phyloP scores from a whole-genome alignment of 2,329 filamentous ascomycete species.

The Myotisia sp. region DNA sequence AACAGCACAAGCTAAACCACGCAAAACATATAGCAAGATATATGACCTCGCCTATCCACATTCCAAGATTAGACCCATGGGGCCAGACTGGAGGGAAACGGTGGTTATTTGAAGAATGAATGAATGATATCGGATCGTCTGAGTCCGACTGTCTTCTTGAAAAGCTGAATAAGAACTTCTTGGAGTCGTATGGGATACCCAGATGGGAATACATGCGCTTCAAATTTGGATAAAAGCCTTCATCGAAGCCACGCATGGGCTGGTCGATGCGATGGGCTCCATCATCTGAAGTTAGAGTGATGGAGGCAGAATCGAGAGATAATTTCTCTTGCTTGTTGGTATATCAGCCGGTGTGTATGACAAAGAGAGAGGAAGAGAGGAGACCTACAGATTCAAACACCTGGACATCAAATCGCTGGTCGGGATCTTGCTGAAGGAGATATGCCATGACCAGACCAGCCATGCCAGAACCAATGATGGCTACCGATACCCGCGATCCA shows the following conservation, averaged over 20 bases:
- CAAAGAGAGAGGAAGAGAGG: neutral
- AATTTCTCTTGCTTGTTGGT: slow-evolving; percentile 26
- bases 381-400: slow-evolving; percentile 34
- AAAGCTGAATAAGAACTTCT: slow-evolving; percentile 42
- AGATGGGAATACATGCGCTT: slow-evolving; percentile 44
- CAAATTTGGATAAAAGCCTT: slow-evolving; percentile 42
- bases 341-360: neutral
- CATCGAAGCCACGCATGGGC: slow-evolving; percentile 39
- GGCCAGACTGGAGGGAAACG: slow-evolving; percentile 33
- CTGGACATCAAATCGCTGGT: slow-evolving; percentile 29
- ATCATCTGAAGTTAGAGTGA: slow-evolving; percentile 21
- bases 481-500: slow-evolving; percentile 20
- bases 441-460: slow-evolving; percentile 36
- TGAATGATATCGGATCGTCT: slow-evolving; percentile 21
- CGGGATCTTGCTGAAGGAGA: slow-evolving; percentile 29
- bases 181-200: slow-evolving; percentile 35
- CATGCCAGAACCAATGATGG: slow-evolving; percentile 37
- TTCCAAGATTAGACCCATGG: slow-evolving; percentile 21
- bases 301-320: slow-evolving; percentile 34
- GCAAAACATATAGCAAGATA: slow-evolving; percentile 37
- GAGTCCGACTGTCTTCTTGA: slow-evolving; percentile 16
- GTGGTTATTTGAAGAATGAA: slow-evolving; percentile 43
- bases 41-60: slow-evolving; percentile 32
- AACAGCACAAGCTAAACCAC: slow-evolving; percentile 42
- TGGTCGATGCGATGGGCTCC: slow-evolving; percentile 30